Evolutionary conservation across 257 asterid genomes (phyloP), one percentile per base, ranked within the genome.

Genomic region (Echites panduratus): DNA sequence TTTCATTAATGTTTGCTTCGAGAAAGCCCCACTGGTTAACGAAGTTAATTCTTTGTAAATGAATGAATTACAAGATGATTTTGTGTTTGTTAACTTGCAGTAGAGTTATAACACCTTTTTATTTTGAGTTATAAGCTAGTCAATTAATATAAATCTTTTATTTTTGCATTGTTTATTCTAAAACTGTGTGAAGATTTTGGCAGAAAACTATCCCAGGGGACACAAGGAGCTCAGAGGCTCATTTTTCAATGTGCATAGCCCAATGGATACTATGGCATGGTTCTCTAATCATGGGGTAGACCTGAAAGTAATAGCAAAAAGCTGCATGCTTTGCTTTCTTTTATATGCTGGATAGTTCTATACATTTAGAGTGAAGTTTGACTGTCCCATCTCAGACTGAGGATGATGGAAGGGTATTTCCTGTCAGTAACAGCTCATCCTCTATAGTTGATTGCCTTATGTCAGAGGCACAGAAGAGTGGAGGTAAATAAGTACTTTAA

Each of bases 151-250:
- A 44, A 32, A 32, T 35, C 19, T 32, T 7, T 22, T 29, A n/a
- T 79, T 50, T 27, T 64, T 75, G 52, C 4, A 12, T 58, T 10
- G 24, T 40, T 69, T 69, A 45, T 64, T 52, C 56, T 27, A 35
- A 44, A 27, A 71, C 38, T 59, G 71, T 74, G 71, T 35, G 38
- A 82, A 94, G 99, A 49, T 81, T 82, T 80, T 94, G 84, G 95
- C 97, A 71, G 96, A 89, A 70, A 78, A 88, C 71, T 94, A 94
- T 61, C 99, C 99, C 16, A 91, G 97, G 87, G 99, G 99, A 53
- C 82, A 84, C 76, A 94, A 85, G 84, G 99, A 94, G 80, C 80
- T 94, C 70, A 88, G 93, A 79, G 99, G 99, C 73, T 86, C 98
- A 50, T 94, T 91, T 85, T 94, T 94, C 87, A 86, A 71, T 66